Percentiles rank a stretch among this genome's conserved stretches.
These are phyloP conservation scores for Diplodia corticola DNA, from an alignment of 2,329 filamentous ascomycete genomes.

Conservation along the genomic window DNA sequence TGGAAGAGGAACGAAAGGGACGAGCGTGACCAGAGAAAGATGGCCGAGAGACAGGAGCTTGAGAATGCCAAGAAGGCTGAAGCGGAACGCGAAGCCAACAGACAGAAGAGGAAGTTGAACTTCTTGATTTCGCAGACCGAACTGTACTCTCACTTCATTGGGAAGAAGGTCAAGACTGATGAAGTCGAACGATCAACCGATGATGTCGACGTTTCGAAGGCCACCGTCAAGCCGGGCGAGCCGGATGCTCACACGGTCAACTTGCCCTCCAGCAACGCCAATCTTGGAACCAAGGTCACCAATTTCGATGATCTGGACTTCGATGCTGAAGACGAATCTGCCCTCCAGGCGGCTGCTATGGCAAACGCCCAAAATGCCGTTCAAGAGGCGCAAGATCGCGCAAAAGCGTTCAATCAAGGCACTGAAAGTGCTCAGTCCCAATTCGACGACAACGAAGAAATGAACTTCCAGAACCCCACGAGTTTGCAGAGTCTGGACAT, in stretches of 20 bases:
- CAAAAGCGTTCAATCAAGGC: conserved; percentile 82
- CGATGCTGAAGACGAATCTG: conserved; percentile 87
- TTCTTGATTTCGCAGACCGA: conserved; percentile 99
- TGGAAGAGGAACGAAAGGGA: conserved; percentile 99
- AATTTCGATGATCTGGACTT: conserved; percentile 95
- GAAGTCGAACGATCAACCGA: conserved; percentile 90
- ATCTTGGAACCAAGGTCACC: conserved; percentile 71
- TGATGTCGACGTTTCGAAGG: conserved; percentile 61
- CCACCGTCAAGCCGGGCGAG: conserved; percentile 42
- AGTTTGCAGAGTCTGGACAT: conserved; percentile 93
- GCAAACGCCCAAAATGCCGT: conserved; percentile 96
- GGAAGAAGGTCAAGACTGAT: conserved; percentile 97
- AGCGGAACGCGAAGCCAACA: conserved; percentile 93
- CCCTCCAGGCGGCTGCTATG: conserved; percentile 78
- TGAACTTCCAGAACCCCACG: conserved; percentile 99
- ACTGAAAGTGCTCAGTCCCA: conserved; percentile 61
- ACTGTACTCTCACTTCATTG: conserved; percentile 98
- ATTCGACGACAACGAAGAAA: conserved; percentile 92
- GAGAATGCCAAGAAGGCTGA: conserved; percentile 96
- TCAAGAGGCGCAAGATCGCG: conserved; percentile 89
- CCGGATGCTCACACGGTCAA: conserved; percentile 50
- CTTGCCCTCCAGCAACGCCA: conserved; percentile 49
- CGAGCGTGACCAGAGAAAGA: conserved; percentile 89
- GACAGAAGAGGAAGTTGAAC: conserved; percentile 98
- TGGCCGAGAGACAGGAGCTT: conserved; percentile 91